Evolutionary conservation across 1,139 yeast genomes (phyloP).

Genomic region (Wickerhamomyces sp.): DNA sequence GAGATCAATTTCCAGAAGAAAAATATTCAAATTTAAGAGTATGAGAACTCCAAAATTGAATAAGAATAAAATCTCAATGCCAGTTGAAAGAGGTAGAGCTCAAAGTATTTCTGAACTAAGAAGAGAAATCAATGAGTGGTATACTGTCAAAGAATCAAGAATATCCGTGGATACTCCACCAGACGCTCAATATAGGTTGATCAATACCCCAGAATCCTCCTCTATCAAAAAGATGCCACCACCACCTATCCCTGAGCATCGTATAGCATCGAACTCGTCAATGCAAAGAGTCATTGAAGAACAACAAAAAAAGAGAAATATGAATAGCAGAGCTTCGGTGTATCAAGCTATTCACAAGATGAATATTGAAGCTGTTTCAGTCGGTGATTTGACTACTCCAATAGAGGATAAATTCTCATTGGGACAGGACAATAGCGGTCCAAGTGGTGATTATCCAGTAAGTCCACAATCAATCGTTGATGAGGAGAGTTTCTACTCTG

Average conservation of each 20-base stretch:
- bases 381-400: neutral
- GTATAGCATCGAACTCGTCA: slow-evolving; percentile 16
- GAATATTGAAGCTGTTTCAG: neutral
- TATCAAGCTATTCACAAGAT: neutral
- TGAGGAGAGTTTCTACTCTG: slow-evolving; percentile 3
- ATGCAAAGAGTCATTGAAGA: slow-evolving; percentile 10
- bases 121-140: slow-evolving; percentile 22
- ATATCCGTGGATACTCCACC: slow-evolving; percentile 1
- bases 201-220: neutral
- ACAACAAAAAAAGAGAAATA: neutral
- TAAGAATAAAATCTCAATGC: slow-evolving; percentile 17
- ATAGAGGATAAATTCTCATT: neutral
- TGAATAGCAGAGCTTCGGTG: slow-evolving; percentile 2
- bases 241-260: slow-evolving; percentile 6
- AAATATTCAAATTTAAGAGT: slow-evolving; percentile 13
- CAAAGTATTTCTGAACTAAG: slow-evolving; percentile 22
- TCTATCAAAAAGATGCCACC: neutral
- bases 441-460: slow-evolving; percentile 4
- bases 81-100: slow-evolving; percentile 18
- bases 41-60: neutral
- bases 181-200: slow-evolving; percentile 1
- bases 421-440: neutral
- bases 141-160: neutral
- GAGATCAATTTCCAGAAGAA: slow-evolving; percentile 18
- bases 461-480: slow-evolving; percentile 2